phyloP scores from a whole-genome alignment of 768 basidiomycete genomes.

The Vishniacozyma victoriae region DNA sequence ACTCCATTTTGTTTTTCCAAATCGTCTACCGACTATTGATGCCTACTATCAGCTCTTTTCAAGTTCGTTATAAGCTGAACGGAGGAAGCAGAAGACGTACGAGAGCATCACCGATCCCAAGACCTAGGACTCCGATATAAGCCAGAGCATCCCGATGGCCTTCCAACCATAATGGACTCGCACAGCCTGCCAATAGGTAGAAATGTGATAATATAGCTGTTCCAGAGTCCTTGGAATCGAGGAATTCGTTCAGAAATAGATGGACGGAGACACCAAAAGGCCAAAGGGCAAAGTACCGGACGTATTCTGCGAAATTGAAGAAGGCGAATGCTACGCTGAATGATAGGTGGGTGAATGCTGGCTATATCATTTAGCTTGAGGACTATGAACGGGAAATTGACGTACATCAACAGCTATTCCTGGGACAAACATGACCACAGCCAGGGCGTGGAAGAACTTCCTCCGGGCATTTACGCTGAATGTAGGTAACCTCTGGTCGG shows the following conservation, averaged over 20 bases:
- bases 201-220: constrained; percentile 97
- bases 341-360: constrained; percentile 89
- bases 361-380: constrained; percentile 53
- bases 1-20: constrained; percentile 80
- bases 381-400: constrained; percentile 15
- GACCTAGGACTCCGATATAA: constrained; percentile 78
- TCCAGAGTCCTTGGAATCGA: constrained; percentile 89
- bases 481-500: constrained; percentile 84
- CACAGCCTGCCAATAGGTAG: constrained; percentile 91
- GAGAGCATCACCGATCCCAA: constrained; percentile 90
- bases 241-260: constrained; percentile 93
- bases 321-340: constrained; percentile 92
- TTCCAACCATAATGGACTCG: constrained; percentile 90
- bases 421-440: constrained; percentile 93
- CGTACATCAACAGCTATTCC: constrained; percentile 86
- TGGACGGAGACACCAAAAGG: constrained; percentile 90
- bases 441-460: constrained; percentile 94
- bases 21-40: constrained; percentile 80
- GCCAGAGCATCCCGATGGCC: constrained; percentile 55
- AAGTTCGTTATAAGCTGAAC: neutral
- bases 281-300: constrained; percentile 96
- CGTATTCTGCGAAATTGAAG: constrained; percentile 94
- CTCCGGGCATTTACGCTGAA: constrained; percentile 83
- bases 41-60: constrained; percentile 54
- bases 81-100: constrained; percentile 50